Evolutionary conservation across 768 basidiomycete genomes (phyloP).

Genomic region (Pleurotus salmoneostramineus): DNA sequence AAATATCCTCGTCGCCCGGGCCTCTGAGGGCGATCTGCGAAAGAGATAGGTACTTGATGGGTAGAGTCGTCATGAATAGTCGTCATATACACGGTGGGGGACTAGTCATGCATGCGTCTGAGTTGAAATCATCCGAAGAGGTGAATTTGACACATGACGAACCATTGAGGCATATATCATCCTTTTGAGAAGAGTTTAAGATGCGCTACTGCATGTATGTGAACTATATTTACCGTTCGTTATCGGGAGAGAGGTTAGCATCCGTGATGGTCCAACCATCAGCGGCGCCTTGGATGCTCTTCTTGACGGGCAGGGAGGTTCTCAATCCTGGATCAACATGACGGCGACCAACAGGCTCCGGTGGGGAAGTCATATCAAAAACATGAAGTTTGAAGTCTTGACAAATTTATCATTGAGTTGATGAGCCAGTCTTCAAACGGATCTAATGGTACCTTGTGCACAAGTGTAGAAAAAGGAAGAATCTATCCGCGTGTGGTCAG

Average conservation of each 20-base stretch:
- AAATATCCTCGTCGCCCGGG: slow-evolving; percentile 12
- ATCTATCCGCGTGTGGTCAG: slow-evolving; percentile 37
- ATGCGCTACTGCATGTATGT: background rate
- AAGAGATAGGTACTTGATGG: slow-evolving; percentile 59
- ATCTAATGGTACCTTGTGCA: slow-evolving; percentile 53
- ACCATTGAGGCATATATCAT: slow-evolving; percentile 94
- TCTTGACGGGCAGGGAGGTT: slow-evolving; percentile 42
- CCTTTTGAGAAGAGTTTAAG: slow-evolving; percentile 30
- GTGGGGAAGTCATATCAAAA: slow-evolving; percentile 69
- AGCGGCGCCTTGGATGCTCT: slow-evolving; percentile 71
- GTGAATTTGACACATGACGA: slow-evolving; percentile 16
- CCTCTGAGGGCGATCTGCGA: slow-evolving; percentile 44
- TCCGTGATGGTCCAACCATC: slow-evolving; percentile 96
- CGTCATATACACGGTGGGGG: slow-evolving; percentile 71
- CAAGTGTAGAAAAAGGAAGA: slow-evolving; percentile 94
- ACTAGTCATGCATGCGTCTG: slow-evolving; percentile 30
- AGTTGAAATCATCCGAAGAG: background rate
- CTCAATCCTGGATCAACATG: slow-evolving; percentile 23
- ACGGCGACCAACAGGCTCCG: slow-evolving; percentile 13
- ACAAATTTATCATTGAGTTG: background rate
- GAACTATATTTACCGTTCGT: slow-evolving; percentile 57
- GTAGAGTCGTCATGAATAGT: slow-evolving; percentile 61
- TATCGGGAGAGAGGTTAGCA: slow-evolving; percentile 85
- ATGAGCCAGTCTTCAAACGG: background rate
- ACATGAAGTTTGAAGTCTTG: slow-evolving; percentile 89